Percentiles rank a stretch among this genome's conserved stretches.
Conservation (phyloP, 2,329 filamentous ascomycete genomes). For the Lasiodiplodia gonubiensis region DNA sequence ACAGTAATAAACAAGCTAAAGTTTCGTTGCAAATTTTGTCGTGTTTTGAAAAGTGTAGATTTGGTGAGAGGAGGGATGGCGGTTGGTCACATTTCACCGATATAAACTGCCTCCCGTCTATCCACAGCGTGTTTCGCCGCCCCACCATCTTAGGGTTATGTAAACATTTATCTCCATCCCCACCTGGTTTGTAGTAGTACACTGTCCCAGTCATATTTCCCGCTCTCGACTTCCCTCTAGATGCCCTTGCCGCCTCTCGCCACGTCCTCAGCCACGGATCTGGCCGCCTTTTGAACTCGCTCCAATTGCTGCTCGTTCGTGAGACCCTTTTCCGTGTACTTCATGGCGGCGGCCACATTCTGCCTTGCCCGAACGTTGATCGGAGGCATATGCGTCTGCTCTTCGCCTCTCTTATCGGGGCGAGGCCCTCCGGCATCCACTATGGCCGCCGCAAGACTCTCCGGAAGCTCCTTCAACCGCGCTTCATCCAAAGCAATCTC, state of each 20-base stretch:
- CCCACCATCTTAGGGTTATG: neutral
- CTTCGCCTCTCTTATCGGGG: neutral
- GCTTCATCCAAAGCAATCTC: neutral
- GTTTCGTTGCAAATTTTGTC: too few relatives aligned
- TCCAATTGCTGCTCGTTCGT: constrained; percentile 17
- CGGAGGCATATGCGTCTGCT: neutral
- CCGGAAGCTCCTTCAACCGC: neutral
- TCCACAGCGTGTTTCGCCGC: neutral
- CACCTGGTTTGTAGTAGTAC: neutral
- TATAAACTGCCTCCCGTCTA: too few relatives aligned
- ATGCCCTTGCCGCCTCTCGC: constrained; percentile 8
- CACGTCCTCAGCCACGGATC: neutral
- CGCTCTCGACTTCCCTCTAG: neutral
- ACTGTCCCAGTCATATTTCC: neutral
- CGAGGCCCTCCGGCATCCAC: neutral
- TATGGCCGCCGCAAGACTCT: neutral
- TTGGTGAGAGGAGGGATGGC: too few relatives aligned
- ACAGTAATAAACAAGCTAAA: too few relatives aligned
- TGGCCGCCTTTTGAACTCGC: neutral
- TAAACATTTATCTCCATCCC: neutral
- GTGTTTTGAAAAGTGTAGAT: too few relatives aligned
- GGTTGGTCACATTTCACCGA: too few relatives aligned
- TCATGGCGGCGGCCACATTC: neutral
- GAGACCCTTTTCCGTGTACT: constrained; percentile 7
- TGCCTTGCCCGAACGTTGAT: constrained; percentile 6